Conservation (phyloP, 164 flowering plant genomes). For the Macadamia integrifolia region DNA sequence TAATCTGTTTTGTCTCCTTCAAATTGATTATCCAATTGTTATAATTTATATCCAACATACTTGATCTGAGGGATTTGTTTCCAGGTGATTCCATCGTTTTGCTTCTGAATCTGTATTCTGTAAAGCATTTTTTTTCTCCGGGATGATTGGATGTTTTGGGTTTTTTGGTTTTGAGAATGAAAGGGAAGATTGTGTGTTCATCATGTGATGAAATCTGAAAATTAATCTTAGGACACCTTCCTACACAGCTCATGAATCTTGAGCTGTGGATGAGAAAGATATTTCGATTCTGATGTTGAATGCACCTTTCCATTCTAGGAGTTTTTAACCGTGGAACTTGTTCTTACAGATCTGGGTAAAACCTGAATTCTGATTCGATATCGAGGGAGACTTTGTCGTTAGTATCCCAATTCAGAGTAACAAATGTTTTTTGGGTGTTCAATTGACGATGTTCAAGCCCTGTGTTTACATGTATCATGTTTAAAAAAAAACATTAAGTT, state of each 20-base stretch:
- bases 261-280: slow-evolving; percentile 39
- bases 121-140: not conserved
- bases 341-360: too few relatives aligned
- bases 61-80: slow-evolving; percentile 31
- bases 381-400: too few relatives aligned
- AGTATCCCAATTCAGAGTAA: too few relatives aligned
- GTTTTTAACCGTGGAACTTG: too few relatives aligned
- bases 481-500: too few relatives aligned
- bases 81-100: slow-evolving; percentile 13
- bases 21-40: not conserved
- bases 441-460: too few relatives aligned
- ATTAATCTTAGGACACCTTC: slow-evolving; percentile 49
- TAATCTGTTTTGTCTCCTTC: slow-evolving; percentile 2
- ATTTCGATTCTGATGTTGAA: slow-evolving; percentile 31
- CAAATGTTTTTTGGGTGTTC: too few relatives aligned
- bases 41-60: slow-evolving; percentile 31
- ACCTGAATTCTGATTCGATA: too few relatives aligned
- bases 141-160: not conserved
- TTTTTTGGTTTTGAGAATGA: not conserved
- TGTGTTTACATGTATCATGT: too few relatives aligned
- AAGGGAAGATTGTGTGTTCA: not conserved
- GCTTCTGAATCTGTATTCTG: slow-evolving; percentile 27
- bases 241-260: slow-evolving; percentile 23
- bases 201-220: slow-evolving; percentile 34
- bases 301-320: too few relatives aligned